Base-by-base conservation (phyloP, 352 stramenopile genomes). In the Phytophthora palmivora region DNA sequence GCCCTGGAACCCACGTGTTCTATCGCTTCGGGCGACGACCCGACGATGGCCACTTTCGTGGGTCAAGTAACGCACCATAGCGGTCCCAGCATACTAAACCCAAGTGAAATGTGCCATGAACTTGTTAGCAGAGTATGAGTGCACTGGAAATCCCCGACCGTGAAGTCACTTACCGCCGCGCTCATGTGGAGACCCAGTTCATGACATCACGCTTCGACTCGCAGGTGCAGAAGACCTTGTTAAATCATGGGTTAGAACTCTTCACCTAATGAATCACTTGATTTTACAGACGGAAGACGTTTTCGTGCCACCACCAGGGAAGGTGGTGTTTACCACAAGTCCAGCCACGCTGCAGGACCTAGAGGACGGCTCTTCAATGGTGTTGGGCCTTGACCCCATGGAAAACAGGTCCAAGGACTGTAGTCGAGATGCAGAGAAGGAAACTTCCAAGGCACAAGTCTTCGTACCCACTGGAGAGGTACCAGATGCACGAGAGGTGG, bases 101-200 rank as follows among this genome's bases (percentile, higher is more conserved):
- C 48, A 46, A 48, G 33, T 67, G 44, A 59, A 58, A 63, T 67
- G 48, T 34, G 26, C 36, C 12, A 41, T 36, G 15, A 65, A 67
- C 51, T 66, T 64, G 58, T 63, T 36, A 46, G 38, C 70, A 87
- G 55, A 72, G 72, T 56, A 73, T 82, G 56, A 71, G 50, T 37
- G 58, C 42, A 6, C 66, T 88, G 26, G 78, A 81, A 41, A 78
- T 81, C 28, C 49, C 58, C 24, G 76, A 87, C 21, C 67, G 70
- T 12, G 67, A 88, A 48, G 78, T 92, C 24, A 89, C 79, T 8
- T 92, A 91, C 62, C 84, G 84, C 24, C 84, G 84, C 48, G 79
- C 76, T 15, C 58, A 78, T 36, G 62, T 79, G 12, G 76, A 72
- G 37, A 77, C 78, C 4, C 70, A 78, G 58, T 89, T 89, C 51